A percentile compares a stretch with the other conserved stretches of the same genome.
phyloP scores from a whole-genome alignment of 2,329 filamentous ascomycete genomes.

The Arthrinium phaeospermum region DNA sequence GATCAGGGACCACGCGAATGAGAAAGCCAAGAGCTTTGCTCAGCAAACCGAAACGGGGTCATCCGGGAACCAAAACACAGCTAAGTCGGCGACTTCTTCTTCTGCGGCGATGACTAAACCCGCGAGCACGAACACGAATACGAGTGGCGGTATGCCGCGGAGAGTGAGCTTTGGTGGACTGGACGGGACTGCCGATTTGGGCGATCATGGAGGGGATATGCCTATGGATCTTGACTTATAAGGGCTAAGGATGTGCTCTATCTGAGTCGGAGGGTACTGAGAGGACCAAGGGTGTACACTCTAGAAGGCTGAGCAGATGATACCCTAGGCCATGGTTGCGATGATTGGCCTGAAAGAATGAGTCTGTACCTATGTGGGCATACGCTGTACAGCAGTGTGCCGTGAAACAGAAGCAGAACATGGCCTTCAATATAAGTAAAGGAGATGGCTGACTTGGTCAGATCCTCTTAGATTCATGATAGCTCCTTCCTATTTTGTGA shows the following conservation, averaged over 20 bases:
- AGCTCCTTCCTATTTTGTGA: not conserved
- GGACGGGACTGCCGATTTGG: not conserved
- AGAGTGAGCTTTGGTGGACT: not conserved
- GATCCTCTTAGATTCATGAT: not conserved
- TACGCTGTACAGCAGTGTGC: not conserved
- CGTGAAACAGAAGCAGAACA: not conserved
- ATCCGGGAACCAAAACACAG: not conserved
- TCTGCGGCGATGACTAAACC: not conserved
- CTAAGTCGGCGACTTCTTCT: not conserved
- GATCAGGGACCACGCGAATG: not conserved
- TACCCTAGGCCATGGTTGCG: not conserved
- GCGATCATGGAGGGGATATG: not conserved
- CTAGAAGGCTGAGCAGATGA: not conserved
- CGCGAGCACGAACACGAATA: not conserved
- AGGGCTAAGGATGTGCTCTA: too few species aligned
- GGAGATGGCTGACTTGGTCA: not conserved
- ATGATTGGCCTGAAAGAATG: not conserved
- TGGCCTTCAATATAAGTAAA: not conserved
- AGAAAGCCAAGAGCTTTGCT: conserved; percentile 12
- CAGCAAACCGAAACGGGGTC: not conserved
- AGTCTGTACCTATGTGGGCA: not conserved
- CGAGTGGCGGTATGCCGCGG: not conserved
- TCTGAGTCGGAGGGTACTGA: not conserved
- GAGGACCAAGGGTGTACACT: not conserved
- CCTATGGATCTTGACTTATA: not conserved